phyloP scores from a whole-genome alignment of 257 asterid genomes.

The Rauvolfia tetraphylla region DNA sequence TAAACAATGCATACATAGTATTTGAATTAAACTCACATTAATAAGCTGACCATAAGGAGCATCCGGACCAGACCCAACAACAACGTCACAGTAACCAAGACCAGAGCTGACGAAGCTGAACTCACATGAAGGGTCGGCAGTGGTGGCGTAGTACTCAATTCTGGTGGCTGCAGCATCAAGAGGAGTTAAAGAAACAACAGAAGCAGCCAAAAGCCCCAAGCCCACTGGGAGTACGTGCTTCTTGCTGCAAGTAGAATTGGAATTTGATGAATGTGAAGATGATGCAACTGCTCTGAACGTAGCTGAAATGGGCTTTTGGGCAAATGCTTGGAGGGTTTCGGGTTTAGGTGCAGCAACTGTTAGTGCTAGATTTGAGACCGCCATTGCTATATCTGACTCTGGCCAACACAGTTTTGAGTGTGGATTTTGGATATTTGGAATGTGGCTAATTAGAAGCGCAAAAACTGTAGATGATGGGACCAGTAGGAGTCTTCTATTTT shows the following conservation, averaged over 20 bases:
- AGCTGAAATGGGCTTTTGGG: slow-evolving; percentile 15
- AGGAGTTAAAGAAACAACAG: slow-evolving; percentile 58
- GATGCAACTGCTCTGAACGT: slow-evolving; percentile 37
- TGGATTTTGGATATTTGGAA: slow-evolving; percentile 10
- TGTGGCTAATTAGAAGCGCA: neutral
- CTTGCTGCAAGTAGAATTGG: slow-evolving; percentile 25
- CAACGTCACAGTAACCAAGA: slow-evolving; percentile 82
- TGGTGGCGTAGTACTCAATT: slow-evolving; percentile 82
- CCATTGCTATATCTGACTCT: slow-evolving; percentile 30
- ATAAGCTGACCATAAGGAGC: slow-evolving; percentile 73
- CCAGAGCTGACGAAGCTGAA: slow-evolving; percentile 67
- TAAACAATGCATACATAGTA: neutral
- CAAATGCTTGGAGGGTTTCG: slow-evolving; percentile 21
- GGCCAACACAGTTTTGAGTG: slow-evolving; percentile 5
- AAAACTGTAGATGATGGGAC: neutral
- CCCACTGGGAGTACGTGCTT: slow-evolving; percentile 50
- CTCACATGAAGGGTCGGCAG: slow-evolving; percentile 77
- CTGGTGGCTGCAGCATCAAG: slow-evolving; percentile 75
- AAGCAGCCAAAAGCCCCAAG: slow-evolving; percentile 64
- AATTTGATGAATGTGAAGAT: slow-evolving; percentile 8
- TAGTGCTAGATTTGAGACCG: slow-evolving; percentile 50
- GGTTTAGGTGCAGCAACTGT: slow-evolving; percentile 42
- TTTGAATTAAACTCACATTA: slow-evolving; percentile 42
- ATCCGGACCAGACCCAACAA: slow-evolving; percentile 65
- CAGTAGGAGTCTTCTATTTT: neutral